Base-by-base conservation (phyloP, 176 grass and related monocot genomes). In the Zizania latifolia region DNA sequence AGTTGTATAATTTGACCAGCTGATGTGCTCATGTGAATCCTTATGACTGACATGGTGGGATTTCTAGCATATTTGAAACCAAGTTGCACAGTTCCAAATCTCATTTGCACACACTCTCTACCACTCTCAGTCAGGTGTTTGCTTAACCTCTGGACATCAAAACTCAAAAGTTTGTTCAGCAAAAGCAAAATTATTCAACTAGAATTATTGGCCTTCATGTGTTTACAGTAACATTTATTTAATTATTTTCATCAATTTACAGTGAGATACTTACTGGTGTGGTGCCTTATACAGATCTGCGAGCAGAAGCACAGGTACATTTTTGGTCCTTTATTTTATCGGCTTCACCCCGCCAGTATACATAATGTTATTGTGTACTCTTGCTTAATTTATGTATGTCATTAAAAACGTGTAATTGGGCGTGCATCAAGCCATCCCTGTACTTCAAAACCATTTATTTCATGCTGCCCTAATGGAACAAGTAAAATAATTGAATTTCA, bases 261-360 rank as follows among this genome's bases (percentile, higher is more conserved):
- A 98, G 95, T 78, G 95, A 98, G 57, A 84, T 98, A 86, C 91
- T 94, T 79, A 94, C 91, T 68, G 89, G 89, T 82, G 91, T 94
- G 77, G 91, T 98, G 32, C 95, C 95, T 65, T 92, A 98, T 61
- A 98, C 95, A 79, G 91, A 98, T 82, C 84, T 94, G 19, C 68
- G 84, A 82, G 89, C 95, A 69, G 94, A 98, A 98, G 95, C 95
- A 58, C 95, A 98, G 91, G 95, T 98, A 84, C 31, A 46, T 14
- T 45, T 88, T 86, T 55, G 64, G 59, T 34, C 1, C 36, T 72
- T 30, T 80, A 35, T 24, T 79, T 85, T 73, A 43, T 58, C n/a
- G 76, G 27, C 39, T 4, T 26, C 48, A 22, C 48, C 22, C 48
- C 48, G 22, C 1, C 48, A 53, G 19, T 7, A 53, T n/a, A 3